A percentile compares a stretch with the other conserved stretches of the same genome.
Conservation (phyloP, 1,284 basidiomycete genomes). For the Athelia sp. region DNA sequence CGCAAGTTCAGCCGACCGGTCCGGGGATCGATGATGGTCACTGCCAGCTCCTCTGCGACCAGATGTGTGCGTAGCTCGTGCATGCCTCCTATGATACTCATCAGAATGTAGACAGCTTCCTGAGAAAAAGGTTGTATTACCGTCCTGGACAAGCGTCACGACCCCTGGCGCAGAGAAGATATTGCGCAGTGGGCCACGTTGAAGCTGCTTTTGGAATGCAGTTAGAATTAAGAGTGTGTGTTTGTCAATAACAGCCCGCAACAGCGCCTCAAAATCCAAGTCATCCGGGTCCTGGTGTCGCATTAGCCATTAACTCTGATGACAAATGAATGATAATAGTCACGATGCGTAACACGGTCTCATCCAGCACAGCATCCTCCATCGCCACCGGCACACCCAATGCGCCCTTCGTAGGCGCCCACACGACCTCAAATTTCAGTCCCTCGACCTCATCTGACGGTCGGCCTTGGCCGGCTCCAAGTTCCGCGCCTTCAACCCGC, state of each 20-base stretch:
- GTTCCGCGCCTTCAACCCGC: conserved; percentile 13
- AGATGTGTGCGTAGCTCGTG: conserved; percentile 59
- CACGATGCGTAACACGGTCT: conserved; percentile 40
- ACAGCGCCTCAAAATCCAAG: conserved; percentile 65
- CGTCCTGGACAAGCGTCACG: conserved; percentile 46
- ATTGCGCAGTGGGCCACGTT: conserved; percentile 34
- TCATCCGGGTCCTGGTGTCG: conserved; percentile 50
- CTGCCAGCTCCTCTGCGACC: conserved; percentile 67
- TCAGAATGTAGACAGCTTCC: no score
- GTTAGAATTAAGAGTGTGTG: conserved; percentile 59
- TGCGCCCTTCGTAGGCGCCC: conserved; percentile 61
- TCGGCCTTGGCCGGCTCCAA: conserved; percentile 16
- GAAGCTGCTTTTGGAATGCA: conserved; percentile 48
- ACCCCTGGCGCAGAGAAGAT: conserved; percentile 60
- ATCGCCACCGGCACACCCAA: conserved; percentile 48
- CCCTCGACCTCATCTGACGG: conserved; percentile 71
- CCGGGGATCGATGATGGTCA: conserved; percentile 67
- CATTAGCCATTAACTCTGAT: conserved; percentile 5
- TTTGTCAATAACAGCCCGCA: conserved; percentile 51
- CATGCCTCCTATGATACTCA: conserved; percentile 33
- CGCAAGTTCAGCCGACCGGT: conserved; percentile 67
- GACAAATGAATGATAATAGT: no score
- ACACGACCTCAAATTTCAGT: conserved; percentile 50
- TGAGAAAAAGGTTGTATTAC: conserved; percentile 29
- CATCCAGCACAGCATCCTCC: conserved; percentile 31